Percentiles rank a stretch among this genome's conserved stretches.
Conservation (phyloP, 805 yeast species). For the Maudiozyma bulderi region DNA sequence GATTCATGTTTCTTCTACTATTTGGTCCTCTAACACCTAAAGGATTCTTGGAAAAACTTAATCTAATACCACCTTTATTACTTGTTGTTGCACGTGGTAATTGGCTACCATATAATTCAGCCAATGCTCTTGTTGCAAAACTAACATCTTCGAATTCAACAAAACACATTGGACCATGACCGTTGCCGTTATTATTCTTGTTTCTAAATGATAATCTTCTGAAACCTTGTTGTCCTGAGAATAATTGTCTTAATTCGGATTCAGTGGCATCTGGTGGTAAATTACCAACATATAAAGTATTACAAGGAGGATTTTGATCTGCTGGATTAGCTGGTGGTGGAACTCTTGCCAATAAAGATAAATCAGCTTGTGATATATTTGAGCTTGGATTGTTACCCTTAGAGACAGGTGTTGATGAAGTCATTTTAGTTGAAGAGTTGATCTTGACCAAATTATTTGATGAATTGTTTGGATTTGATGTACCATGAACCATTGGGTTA, state of each 20-base stretch:
- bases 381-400: slow-evolving; percentile 10
- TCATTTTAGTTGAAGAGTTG: neutral
- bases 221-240: slow-evolving; percentile 85
- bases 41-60: slow-evolving; percentile 92
- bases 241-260: slow-evolving; percentile 77
- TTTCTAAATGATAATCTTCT: slow-evolving; percentile 87
- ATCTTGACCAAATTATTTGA: neutral
- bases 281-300: slow-evolving; percentile 92
- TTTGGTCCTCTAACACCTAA: slow-evolving; percentile 83
- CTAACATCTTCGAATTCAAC: slow-evolving; percentile 96
- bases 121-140: slow-evolving; percentile 86
- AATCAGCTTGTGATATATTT: slow-evolving; percentile 41
- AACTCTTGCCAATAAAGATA: slow-evolving; percentile 64
- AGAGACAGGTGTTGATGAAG: slow-evolving; percentile 4
- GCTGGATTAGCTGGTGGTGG: slow-evolving; percentile 97
- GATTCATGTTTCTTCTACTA: slow-evolving; percentile 32
- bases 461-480: neutral
- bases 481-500: neutral
- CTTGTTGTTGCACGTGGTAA: slow-evolving; percentile 60
- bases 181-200: slow-evolving; percentile 40
- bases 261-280: slow-evolving; percentile 96
- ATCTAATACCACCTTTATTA: slow-evolving; percentile 83
- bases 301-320: slow-evolving; percentile 98
- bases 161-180: slow-evolving; percentile 98
- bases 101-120: slow-evolving; percentile 87